Evolutionary conservation across 2,329 filamentous ascomycete species (phyloP), one percentile per base, ranked within the genome.

Genomic region (Lasiodiplodia sp.): DNA sequence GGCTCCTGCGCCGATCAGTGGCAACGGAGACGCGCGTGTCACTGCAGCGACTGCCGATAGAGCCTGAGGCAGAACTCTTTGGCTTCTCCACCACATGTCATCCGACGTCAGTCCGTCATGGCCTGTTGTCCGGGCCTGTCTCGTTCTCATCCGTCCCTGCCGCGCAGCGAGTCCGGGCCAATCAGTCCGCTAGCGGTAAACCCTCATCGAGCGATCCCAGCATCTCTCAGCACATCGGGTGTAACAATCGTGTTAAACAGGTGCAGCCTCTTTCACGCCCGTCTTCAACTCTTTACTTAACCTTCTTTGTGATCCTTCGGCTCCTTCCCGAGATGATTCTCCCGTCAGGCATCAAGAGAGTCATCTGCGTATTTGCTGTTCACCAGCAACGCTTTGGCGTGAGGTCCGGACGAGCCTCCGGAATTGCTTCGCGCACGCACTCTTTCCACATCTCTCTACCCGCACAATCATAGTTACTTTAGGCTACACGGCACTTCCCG

Each of bases 1-100:
- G 37, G 38, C 40, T 52, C 44, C 40, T 64, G 23, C 40, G 60
- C 23, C 60, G 60, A 64, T 64, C 60, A 38, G 58, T 63, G 58
- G 58, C 58, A 47, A 63, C 6, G 23, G 25, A 25, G 58, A 63
- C 44, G 40, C 40, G 58, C 58, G 25, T 57, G 57, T 60, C 58
- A 51, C 23, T 11, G 18, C 58, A 63, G 18, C 53, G 14, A 56
- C 18, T 56, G 16, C 28, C 28, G n/a, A 47, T n/a, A 1, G 28
- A 37, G 21, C 40, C 40, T 63, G 25, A 63, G 40, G 58, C 58
- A 49, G 16, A 25, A 63, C n/a, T 28, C 34, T n/a, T 11, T 10
- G 21, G 21, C 5, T 5, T 60, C 25, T 38, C 25, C 58, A 21
- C 25, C 21, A 25, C 12, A 63, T 56, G 28, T 49, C 60, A 52